These are phyloP conservation scores for Fusarium xylarioides DNA, from an alignment of 2,329 filamentous ascomycete species.

Conservation along the genomic window DNA sequence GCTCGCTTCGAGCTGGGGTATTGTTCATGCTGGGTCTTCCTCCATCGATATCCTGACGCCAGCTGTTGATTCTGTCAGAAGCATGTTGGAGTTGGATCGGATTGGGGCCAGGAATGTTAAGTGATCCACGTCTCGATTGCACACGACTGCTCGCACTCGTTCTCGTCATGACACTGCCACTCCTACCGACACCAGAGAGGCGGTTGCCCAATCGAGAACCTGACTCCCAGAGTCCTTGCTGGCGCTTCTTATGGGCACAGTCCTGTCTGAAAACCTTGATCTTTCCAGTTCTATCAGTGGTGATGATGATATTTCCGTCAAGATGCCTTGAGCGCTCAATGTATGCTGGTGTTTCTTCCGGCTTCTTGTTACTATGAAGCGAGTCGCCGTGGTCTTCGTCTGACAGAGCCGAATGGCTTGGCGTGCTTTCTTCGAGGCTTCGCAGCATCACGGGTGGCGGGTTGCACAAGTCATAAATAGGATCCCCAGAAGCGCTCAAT, in stretches of 20 bases:
- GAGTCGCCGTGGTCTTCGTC: conserved; percentile 49
- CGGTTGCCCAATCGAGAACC: conserved; percentile 79
- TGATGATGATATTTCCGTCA: conserved; percentile 90
- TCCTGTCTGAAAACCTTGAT: conserved; percentile 98
- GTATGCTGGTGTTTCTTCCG: conserved; percentile 79
- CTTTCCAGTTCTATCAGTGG: conserved; percentile 84
- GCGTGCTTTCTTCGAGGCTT: conserved; percentile 71
- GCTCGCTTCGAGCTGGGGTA: conserved; percentile 58
- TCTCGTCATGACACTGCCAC: conserved; percentile 64
- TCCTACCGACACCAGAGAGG: conserved; percentile 67
- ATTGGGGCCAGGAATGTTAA: conserved; percentile 50
- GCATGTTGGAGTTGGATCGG: conserved; percentile 46
- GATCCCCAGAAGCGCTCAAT: conserved; percentile 83
- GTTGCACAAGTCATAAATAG: conserved; percentile 96
- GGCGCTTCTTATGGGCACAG: conserved; percentile 83
- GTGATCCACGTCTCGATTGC: conserved; percentile 64
- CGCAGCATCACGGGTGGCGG: conserved; percentile 87
- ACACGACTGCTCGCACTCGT: conserved; percentile 59
- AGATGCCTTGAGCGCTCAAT: conserved; percentile 77
- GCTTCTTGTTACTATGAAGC: conserved; percentile 51
- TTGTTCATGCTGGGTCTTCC: conserved; percentile 50
- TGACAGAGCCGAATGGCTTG: conserved; percentile 53
- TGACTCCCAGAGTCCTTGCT: conserved; percentile 80
- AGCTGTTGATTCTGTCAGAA: conserved; percentile 84
- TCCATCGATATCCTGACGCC: conserved; percentile 75